Percentiles rank a stretch among this genome's conserved stretches.
These are phyloP conservation scores for Debaryomyces singareniensis DNA, from an alignment of 1,139 yeast genomes.

Conservation along the genomic window DNA sequence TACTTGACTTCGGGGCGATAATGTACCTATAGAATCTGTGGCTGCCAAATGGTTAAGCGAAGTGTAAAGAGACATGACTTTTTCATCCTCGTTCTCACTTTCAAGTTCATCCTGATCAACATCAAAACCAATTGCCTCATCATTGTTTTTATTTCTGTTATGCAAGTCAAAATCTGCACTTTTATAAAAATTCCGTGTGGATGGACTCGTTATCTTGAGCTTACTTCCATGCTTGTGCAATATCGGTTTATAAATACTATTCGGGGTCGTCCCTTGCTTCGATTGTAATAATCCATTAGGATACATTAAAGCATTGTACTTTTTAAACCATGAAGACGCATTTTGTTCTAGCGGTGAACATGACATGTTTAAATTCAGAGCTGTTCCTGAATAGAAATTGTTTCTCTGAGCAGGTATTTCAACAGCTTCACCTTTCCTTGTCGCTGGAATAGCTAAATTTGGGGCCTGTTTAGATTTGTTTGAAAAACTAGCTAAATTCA, in stretches of 20 bases:
- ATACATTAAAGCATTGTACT: constrained; percentile 16
- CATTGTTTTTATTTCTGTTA: not conserved
- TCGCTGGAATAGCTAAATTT: constrained; percentile 77
- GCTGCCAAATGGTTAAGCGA: constrained; percentile 35
- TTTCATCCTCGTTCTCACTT: constrained; percentile 45
- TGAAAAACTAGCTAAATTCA: constrained; percentile 5
- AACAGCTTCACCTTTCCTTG: constrained; percentile 70
- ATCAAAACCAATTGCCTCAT: constrained; percentile 11
- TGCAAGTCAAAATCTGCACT: not conserved
- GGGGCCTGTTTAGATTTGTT: constrained; percentile 60
- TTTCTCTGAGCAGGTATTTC: constrained; percentile 48
- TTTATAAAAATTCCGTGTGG: not conserved
- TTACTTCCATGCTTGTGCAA: not conserved
- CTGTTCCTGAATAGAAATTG: constrained; percentile 1
- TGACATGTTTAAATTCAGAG: constrained; percentile 1
- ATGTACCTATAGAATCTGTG: constrained; percentile 11
- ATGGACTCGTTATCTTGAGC: not conserved
- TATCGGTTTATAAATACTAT: not conserved
- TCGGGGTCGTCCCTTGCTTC: not conserved
- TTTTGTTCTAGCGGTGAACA: not conserved
- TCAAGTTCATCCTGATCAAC: constrained; percentile 22
- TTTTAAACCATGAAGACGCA: constrained; percentile 19
- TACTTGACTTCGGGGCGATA: constrained; percentile 15
- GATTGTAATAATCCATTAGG: constrained; percentile 1
- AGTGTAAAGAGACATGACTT: constrained; percentile 45